These are phyloP conservation scores for Phytophthora niederhauseri DNA, from an alignment of 352 stramenopile genomes.

Conservation along the genomic window DNA sequence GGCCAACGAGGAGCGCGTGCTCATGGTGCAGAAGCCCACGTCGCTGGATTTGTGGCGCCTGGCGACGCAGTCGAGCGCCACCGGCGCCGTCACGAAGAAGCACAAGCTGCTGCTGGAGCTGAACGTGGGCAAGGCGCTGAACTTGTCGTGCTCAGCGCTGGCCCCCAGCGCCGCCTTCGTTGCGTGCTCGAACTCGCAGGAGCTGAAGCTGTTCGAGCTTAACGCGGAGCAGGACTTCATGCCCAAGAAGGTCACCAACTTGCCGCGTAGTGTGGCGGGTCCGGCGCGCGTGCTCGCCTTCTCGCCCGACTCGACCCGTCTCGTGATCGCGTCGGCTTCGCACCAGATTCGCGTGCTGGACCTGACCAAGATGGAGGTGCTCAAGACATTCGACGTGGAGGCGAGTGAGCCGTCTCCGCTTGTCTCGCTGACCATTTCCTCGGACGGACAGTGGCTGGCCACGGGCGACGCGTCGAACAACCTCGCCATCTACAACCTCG, in stretches of 20 bases:
- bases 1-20: constrained; percentile 65
- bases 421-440: constrained; percentile 75
- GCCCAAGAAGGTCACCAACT: constrained; percentile 60
- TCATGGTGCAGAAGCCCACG: constrained; percentile 77
- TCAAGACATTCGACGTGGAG: constrained; percentile 76
- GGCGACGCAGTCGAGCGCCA: constrained; percentile 35
- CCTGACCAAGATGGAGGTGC: constrained; percentile 68
- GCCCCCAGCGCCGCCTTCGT: constrained; percentile 87
- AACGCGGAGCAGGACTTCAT: constrained; percentile 47
- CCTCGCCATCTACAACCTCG: constrained; percentile 83
- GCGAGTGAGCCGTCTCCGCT: constrained; percentile 44
- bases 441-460: constrained; percentile 83
- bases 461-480: constrained; percentile 72
- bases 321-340: constrained; percentile 68
- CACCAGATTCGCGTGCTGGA: constrained; percentile 80
- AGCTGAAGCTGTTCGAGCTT: constrained; percentile 91
- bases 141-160: constrained; percentile 86
- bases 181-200: constrained; percentile 82
- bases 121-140: constrained; percentile 73
- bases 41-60: constrained; percentile 80
- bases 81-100: constrained; percentile 42
- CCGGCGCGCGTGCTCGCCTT: constrained; percentile 74
- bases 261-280: constrained; percentile 43
- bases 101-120: constrained; percentile 85
- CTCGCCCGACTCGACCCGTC: constrained; percentile 77